These are phyloP conservation scores for Xylaria sp. DNA, from an alignment of 2,329 filamentous ascomycete species.

Conservation along the genomic window DNA sequence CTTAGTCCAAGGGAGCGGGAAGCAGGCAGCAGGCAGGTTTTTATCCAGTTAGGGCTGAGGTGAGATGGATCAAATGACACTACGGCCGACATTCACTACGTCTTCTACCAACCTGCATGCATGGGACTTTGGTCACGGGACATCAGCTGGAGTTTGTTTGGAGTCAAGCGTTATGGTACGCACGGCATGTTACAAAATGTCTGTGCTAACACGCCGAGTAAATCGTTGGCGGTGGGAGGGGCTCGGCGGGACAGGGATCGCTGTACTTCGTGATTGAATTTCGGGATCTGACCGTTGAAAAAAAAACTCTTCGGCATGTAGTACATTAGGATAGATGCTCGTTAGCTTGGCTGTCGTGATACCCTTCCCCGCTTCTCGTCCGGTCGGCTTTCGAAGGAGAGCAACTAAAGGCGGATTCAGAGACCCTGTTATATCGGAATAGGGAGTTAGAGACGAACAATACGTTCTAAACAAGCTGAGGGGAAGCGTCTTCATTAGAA, in stretches of 20 bases:
- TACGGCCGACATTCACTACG: background rate
- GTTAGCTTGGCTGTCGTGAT: background rate
- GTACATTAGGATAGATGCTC: background rate
- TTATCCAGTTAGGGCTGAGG: conserved; percentile 25
- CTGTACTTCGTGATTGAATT: background rate
- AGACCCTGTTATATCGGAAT: background rate
- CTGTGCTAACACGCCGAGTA: background rate
- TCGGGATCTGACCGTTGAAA: background rate
- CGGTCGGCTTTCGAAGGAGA: background rate
- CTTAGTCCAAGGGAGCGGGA: background rate
- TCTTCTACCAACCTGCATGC: conserved; percentile 17
- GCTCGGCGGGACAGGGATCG: conserved; percentile 12
- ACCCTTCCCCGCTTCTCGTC: background rate
- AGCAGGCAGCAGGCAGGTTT: conserved; percentile 3
- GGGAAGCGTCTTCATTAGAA: background rate
- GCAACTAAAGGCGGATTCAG: background rate
- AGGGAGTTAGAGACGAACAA: background rate
- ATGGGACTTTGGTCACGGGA: conserved; percentile 30
- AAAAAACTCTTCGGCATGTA: background rate
- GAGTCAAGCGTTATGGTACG: background rate
- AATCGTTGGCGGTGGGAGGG: conserved; percentile 5
- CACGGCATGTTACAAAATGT: background rate
- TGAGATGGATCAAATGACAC: conserved; percentile 21
- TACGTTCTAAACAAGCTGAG: background rate
- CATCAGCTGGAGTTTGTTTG: background rate